A percentile compares a stretch with the other conserved stretches of the same genome.
phyloP scores from a whole-genome alignment of 2,329 filamentous ascomycete genomes.

The Onygena corvina region DNA sequence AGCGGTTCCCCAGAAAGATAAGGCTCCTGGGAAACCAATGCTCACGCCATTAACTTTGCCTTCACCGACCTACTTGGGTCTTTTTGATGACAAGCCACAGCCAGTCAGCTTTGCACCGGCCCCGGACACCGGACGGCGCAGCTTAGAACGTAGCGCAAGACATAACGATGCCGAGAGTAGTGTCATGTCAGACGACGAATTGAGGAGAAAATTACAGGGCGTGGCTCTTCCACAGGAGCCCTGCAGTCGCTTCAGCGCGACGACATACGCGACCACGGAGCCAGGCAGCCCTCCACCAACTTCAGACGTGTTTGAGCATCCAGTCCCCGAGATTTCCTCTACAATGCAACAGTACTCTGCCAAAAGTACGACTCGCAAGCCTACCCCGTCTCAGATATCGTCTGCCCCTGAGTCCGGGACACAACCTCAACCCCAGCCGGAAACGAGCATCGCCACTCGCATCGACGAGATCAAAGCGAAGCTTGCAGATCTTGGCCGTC shows the following conservation, averaged over 20 bases:
- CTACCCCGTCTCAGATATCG: conserved; percentile 29
- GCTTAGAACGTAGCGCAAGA: background rate
- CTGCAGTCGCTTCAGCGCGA: conserved; percentile 51
- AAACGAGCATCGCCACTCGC: conserved; percentile 49
- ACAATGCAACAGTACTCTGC: conserved; percentile 28
- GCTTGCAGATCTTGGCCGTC: conserved; percentile 52
- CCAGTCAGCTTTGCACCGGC: background rate
- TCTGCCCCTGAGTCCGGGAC: conserved; percentile 36
- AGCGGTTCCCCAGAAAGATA: conserved; percentile 32
- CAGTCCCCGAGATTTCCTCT: conserved; percentile 21
- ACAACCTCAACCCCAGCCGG: conserved; percentile 50
- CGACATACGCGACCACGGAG: conserved; percentile 47
- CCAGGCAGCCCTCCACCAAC: conserved; percentile 31
- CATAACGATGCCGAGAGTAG: background rate
- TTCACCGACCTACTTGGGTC: conserved; percentile 2
- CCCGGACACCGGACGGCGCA: background rate
- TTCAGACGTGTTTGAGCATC: conserved; percentile 27
- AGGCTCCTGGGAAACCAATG: conserved; percentile 4
- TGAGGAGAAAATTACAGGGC: conserved; percentile 21
- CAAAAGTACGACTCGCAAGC: conserved; percentile 31
- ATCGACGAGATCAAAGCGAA: conserved; percentile 55
- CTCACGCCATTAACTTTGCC: conserved; percentile 30
- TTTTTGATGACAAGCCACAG: background rate
- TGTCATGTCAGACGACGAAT: background rate
- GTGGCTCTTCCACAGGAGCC: conserved; percentile 41